Base-by-base conservation (phyloP, 495 filamentous ascomycete species). In the Haplographium delicatum region DNA sequence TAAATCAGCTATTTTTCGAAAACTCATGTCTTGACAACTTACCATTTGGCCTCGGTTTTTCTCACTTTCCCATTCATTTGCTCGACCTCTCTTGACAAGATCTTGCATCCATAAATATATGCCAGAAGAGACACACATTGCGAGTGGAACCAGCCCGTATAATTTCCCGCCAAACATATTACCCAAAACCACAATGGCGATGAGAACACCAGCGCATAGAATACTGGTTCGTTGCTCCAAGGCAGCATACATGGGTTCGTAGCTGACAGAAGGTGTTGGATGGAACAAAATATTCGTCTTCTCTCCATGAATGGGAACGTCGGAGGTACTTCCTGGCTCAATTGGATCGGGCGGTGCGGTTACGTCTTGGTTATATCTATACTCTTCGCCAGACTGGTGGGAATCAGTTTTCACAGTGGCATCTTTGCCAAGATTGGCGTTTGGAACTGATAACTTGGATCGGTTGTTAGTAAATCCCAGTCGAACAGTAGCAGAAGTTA, bases 201-300 rank as follows among this genome's bases (percentile, higher is more conserved):
- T 62, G 24, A 86, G 76, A 22, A 96, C 78, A 3, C 69, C 81
- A 31, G 78, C 72, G 58, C 85, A 88, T 8, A 95, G 66, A 0
- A 72, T 69, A 23, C 72, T 81, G 15, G 83, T 86, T 41, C 82
- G 72, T 50, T 78, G 82, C 64, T 96, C 88, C 60, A 97, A 61
- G 6, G 76, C 56, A 13, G 74, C 79, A 68, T 85, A 95, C 74
- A 89, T 94, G 4, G 91, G 88, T 63, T 89, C 83, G 50, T 87
- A 94, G 59, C 82, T 84, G 45, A 96, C 73, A 1, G 85, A 83
- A 0, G 91, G 91, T 0, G 91, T 97, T 0, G 93, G 91, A 62
- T 96, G 89, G 67, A 96, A 96, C 23, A 97, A 81, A 26, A 97
- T 82, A 56, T 96, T 96, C 1, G 91, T 97, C 74, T 89, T 95